These are phyloP conservation scores for Penicillium hordei DNA, from an alignment of 2,329 filamentous ascomycete species.

Conservation along the genomic window DNA sequence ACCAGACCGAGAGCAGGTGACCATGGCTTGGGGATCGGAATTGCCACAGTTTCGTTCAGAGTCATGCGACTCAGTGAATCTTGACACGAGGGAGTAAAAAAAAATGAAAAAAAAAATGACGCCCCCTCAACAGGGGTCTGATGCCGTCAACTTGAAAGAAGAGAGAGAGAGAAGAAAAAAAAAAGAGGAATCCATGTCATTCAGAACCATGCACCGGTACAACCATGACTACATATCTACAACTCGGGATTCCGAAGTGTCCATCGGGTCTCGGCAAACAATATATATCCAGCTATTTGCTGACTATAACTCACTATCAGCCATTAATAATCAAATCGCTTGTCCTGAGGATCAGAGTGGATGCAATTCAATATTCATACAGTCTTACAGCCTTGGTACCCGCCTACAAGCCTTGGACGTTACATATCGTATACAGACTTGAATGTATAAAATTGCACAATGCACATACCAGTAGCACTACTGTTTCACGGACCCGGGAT, in stretches of 20 bases:
- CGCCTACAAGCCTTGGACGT: neutral
- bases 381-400: no score
- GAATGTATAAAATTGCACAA: neutral
- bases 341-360: neutral
- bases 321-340: neutral
- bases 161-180: no score
- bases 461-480: neutral
- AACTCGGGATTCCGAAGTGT: constrained; percentile 6
- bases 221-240: neutral
- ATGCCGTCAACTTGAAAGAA: neutral
- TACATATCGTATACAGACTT: neutral
- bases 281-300: neutral
- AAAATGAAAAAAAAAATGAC: constrained; percentile 1
- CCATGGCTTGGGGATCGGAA: constrained; percentile 4
- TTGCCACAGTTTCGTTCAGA: constrained; percentile 8
- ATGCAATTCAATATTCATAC: neutral
- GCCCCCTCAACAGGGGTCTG: constrained; percentile 6
- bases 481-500: constrained; percentile 1
- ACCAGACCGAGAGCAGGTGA: constrained; percentile 8
- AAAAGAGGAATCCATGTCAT: neutral
- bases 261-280: constrained; percentile 5
- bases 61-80: constrained; percentile 5
- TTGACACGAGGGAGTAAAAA: neutral
- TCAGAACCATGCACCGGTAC: constrained; percentile 2
- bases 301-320: neutral